These are phyloP conservation scores for Pyrrhoderma noxium DNA, from an alignment of 1,284 basidiomycete genomes.

Conservation along the genomic window DNA sequence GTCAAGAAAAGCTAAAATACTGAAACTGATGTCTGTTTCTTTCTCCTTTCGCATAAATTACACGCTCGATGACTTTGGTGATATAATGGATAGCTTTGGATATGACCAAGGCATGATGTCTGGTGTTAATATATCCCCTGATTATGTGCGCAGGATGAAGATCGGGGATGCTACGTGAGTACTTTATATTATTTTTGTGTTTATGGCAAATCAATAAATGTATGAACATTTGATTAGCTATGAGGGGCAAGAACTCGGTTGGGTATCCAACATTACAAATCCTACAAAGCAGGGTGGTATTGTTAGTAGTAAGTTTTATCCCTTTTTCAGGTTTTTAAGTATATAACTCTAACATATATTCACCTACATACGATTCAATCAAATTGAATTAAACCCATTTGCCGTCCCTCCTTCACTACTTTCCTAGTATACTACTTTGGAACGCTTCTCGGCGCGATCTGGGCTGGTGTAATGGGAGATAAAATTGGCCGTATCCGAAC, in stretches of 20 bases:
- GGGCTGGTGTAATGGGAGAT: conserved; percentile 39
- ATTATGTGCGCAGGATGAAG: conserved; percentile 40
- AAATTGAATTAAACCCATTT: too few relatives aligned
- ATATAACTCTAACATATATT: too few relatives aligned
- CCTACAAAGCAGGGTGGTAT: conserved; percentile 46
- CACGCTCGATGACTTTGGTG: too few relatives aligned
- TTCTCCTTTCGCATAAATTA: too few relatives aligned
- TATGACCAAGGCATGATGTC: conserved; percentile 55
- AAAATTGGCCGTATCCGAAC: conserved; percentile 40
- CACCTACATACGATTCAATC: too few relatives aligned
- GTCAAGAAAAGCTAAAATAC: too few relatives aligned
- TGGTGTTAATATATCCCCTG: conserved; percentile 43
- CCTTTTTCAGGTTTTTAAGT: not conserved
- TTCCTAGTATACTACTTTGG: conserved; percentile 39
- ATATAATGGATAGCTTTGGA: conserved; percentile 43
- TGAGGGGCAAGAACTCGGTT: conserved; percentile 37
- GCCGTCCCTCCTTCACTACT: not conserved
- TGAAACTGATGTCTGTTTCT: too few relatives aligned
- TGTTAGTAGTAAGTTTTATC: conserved; percentile 33
- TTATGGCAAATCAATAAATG: not conserved
- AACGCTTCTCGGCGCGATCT: conserved; percentile 41
- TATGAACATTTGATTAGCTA: conserved; percentile 28
- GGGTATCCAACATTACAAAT: conserved; percentile 41
- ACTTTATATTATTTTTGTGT: too few relatives aligned
- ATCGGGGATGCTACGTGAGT: conserved; percentile 33